Evolutionary conservation across 306 rosid genomes (phyloP).

Genomic region (Prunus campanulata): DNA sequence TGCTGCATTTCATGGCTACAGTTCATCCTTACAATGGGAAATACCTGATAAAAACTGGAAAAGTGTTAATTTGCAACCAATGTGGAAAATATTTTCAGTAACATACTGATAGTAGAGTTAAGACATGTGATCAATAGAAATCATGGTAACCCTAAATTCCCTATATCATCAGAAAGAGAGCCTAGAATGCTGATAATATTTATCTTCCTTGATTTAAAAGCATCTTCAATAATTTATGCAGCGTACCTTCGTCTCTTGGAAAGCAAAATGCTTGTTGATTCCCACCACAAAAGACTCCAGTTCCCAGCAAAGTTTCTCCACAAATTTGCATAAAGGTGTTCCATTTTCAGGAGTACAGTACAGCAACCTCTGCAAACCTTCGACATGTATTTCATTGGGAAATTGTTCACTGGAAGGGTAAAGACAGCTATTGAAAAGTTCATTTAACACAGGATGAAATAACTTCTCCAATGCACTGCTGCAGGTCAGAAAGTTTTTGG

Average conservation of each 20-base stretch:
- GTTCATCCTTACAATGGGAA: conserved; percentile 60
- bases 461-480: conserved; percentile 74
- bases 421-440: conserved; percentile 33
- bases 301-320: conserved; percentile 63
- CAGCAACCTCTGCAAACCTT: conserved; percentile 61
- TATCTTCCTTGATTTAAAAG: conserved; percentile 10
- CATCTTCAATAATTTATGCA: neutral
- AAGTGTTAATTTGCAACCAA: conserved; percentile 26
- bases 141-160: neutral
- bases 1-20: conserved; percentile 56
- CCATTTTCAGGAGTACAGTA: conserved; percentile 39
- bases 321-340: conserved; percentile 39
- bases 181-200: neutral
- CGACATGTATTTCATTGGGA: conserved; percentile 44
- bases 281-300: conserved; percentile 54
- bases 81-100: conserved; percentile 8
- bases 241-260: conserved; percentile 75
- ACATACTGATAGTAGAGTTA: conserved; percentile 7
- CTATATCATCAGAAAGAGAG: neutral
- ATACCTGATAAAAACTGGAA: conserved; percentile 52
- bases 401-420: conserved; percentile 43
- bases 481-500: conserved; percentile 32
- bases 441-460: conserved; percentile 52
- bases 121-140: too few species aligned
- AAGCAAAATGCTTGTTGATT: conserved; percentile 59